Base-by-base conservation (phyloP, 371 early-diverging fungal genomes). In the Funneliformis caledonium region DNA sequence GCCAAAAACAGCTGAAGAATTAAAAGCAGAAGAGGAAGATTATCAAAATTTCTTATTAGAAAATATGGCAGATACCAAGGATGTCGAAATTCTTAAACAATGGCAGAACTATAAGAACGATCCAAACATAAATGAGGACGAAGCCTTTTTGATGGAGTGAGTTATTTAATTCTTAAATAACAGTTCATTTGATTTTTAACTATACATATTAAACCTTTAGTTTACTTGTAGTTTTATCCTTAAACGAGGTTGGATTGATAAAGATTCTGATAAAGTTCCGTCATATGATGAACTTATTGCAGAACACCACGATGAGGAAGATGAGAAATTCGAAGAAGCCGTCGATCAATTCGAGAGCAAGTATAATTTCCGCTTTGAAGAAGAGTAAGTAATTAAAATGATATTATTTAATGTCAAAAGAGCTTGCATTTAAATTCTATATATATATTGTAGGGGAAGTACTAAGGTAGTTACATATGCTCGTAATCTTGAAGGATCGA, bases 281-380 rank as follows among this genome's bases (percentile, higher is more conserved):
- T 89, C 88, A 14, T 94, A 93, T 81, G 88, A 93, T 65, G 90
- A 93, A 79, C 87, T 94, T 77, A 88, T 91, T 3, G 91, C 88
- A 1, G 90, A 91, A 26, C 91, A 90, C 60, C 90, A 89, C 48
- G 87, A 88, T 19, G 91, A 91, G 1, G 88, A 88, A 52, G 93
- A 94, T 62, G 92, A 90, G 83, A 91, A 91, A 72, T 88, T 89
- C 43, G 85, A 93, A 26, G 95, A 95, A 80, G 86, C 88, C 37
- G 92, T 91, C 0, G 97, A 97, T 60, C 89, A 94, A 62, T 98
- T 97, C 83, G 99, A 98, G 86, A 89, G 90, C 72, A 89, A 91
- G 83, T 95, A 95, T 87, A 97, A 97, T 80, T 96, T 96, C 89
- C 91, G 99, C 69, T 97, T 92, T 83, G 97, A 97, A 87, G 97